A percentile compares a stretch with the other conserved stretches of the same genome.
These are phyloP conservation scores for Colletotrichum viniferum DNA, from an alignment of 2,329 filamentous ascomycete species.

Conservation along the genomic window DNA sequence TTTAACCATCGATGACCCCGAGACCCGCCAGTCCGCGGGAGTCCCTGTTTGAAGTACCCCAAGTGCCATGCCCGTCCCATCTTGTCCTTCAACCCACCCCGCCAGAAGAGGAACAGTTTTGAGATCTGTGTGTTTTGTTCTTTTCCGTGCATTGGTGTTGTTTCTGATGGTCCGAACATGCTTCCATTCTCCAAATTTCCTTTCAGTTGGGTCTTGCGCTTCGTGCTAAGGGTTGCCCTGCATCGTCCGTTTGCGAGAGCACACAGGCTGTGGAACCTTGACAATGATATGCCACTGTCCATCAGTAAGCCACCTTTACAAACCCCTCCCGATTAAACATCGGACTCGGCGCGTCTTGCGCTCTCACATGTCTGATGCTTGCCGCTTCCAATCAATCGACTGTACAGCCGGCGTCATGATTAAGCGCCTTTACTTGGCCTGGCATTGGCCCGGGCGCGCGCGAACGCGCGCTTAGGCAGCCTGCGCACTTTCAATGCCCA, in stretches of 20 bases:
- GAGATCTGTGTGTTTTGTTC: background rate
- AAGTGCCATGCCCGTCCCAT: background rate
- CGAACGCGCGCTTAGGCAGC: background rate
- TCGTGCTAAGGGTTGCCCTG: background rate
- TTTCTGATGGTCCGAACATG: conserved; percentile 6
- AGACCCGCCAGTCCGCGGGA: background rate
- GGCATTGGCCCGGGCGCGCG: background rate
- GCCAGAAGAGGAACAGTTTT: background rate
- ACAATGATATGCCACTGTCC: background rate
- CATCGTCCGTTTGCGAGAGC: background rate
- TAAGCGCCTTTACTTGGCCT: background rate
- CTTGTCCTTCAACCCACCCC: background rate
- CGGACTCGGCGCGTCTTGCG: background rate
- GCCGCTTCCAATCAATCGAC: background rate
- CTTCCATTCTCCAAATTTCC: background rate
- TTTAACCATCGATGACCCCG: background rate
- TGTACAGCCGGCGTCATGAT: background rate
- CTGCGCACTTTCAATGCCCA: background rate
- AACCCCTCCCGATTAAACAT: background rate
- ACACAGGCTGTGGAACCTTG: background rate
- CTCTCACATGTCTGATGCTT: background rate
- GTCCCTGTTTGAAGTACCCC: background rate
- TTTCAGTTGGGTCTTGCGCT: background rate
- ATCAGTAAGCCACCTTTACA: background rate
- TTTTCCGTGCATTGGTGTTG: background rate